A percentile compares a stretch with the other conserved stretches of the same genome.
Evolutionary conservation across 169 alveolate species (phyloP).

Genomic region (Eimeria falciformis): DNA sequence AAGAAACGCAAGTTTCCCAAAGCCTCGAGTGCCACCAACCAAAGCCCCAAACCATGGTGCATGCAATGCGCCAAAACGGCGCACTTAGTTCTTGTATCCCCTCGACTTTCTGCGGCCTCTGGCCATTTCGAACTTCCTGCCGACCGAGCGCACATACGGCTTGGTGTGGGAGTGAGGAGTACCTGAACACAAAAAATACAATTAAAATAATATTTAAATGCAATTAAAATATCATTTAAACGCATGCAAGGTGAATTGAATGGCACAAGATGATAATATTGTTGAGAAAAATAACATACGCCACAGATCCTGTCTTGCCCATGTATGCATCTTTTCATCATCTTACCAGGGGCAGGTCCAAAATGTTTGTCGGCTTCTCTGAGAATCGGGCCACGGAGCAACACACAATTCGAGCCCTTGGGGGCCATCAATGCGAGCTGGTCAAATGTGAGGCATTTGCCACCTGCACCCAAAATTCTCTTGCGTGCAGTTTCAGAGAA

Average conservation of each 20-base stretch:
- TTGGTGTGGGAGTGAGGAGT: conserved; percentile 71
- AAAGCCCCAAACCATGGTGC: too few relatives aligned
- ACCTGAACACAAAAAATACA: conserved; percentile 35
- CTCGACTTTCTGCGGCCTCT: conserved; percentile 82
- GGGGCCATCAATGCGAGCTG: conserved; percentile 95
- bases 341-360: conserved; percentile 90
- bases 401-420: conserved; percentile 84
- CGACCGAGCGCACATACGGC: conserved; percentile 82
- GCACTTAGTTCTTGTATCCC: conserved; percentile 80
- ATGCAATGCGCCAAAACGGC: too few relatives aligned
- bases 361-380: conserved; percentile 97
- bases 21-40: neutral
- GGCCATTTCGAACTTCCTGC: conserved; percentile 85
- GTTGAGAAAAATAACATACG: too few relatives aligned
- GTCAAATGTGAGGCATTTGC: conserved; percentile 98
- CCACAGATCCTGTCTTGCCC: too few relatives aligned
- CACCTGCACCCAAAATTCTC: conserved; percentile 97
- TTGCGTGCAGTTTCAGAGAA: conserved; percentile 98
- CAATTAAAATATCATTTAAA: neutral
- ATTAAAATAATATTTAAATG: too few relatives aligned
- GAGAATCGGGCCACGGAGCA: conserved; percentile 96
- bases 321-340: too few relatives aligned
- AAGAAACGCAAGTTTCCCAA: too few relatives aligned
- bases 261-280: too few relatives aligned
- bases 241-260: too few relatives aligned